Evolutionary conservation across 2,329 filamentous ascomycete species (phyloP).

Genomic region (Coniochaeta sp.): DNA sequence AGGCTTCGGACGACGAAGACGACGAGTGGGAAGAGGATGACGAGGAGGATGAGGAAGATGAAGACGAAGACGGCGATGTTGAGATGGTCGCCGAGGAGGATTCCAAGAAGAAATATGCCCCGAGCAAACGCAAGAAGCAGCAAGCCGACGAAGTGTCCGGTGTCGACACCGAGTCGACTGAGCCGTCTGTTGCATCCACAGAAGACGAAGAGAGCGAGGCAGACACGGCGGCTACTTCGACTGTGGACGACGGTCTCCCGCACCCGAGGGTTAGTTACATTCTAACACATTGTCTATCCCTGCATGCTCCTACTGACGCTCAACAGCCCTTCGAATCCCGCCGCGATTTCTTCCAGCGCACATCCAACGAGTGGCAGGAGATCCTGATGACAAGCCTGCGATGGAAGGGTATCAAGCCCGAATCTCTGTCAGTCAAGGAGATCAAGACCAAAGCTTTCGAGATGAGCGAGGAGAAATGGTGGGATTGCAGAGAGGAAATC

Average conservation of each 20-base stretch:
- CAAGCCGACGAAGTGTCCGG: slow-evolving; percentile 2
- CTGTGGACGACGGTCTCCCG: slow-evolving; percentile 69
- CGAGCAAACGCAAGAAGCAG: slow-evolving; percentile 39
- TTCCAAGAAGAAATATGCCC: slow-evolving; percentile 36
- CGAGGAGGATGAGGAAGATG: slow-evolving; percentile 53
- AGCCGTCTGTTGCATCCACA: slow-evolving; percentile 11
- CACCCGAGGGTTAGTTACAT: slow-evolving; percentile 48
- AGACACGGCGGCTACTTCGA: slow-evolving; percentile 38
- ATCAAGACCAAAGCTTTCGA: slow-evolving; percentile 87
- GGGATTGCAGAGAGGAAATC: slow-evolving; percentile 94
- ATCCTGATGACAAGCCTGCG: slow-evolving; percentile 69
- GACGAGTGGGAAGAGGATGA: slow-evolving; percentile 35
- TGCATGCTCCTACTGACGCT: neutral
- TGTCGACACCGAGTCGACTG: slow-evolving; percentile 11
- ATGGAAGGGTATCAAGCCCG: slow-evolving; percentile 58
- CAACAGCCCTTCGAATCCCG: slow-evolving; percentile 78
- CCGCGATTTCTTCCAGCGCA: slow-evolving; percentile 86
- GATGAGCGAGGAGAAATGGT: slow-evolving; percentile 94
- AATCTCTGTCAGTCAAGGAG: slow-evolving; percentile 75
- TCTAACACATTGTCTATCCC: neutral
- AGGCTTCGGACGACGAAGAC: slow-evolving; percentile 54
- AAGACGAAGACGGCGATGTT: slow-evolving; percentile 41
- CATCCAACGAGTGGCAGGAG: slow-evolving; percentile 85
- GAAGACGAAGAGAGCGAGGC: slow-evolving; percentile 41
- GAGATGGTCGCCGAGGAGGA: slow-evolving; percentile 38